Evolutionary conservation across 1,139 yeast genomes (phyloP), one percentile per base, ranked within the genome.

Genomic region (Magnusiomyces paraingens): DNA sequence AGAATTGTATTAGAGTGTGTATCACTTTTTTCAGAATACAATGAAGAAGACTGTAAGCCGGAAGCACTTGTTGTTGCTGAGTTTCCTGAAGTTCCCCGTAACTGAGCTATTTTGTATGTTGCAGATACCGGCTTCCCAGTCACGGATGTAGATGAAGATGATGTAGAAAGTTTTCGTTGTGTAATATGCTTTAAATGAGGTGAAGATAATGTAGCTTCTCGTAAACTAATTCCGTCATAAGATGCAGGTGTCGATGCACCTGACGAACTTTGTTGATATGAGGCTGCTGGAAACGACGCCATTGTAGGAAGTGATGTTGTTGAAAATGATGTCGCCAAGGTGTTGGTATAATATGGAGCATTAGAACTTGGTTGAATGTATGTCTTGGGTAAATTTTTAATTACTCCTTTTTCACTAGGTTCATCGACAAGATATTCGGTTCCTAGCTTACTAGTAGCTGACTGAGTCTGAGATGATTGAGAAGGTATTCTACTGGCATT

Each of bases 251-350:
- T 20, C 32, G 55, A 41, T 29, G 52, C 8, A 22, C 53, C 14
- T 36, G 47, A 47, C n/a, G 57, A 52, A 42, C 54, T 43, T 4
- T 47, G 46, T 12, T 51, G 47, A 26, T 26, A 26, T 15, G 55
- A 15, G 15, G 29, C 36, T 12, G 50, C 41, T 12, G 55, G 21
- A 39, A 53, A 45, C 43, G 52, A 39, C 1, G 49, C 26, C 29
- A 26, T n/a, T 6, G 44, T 14, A 54, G 21, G 14, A 15, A 40
- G 43, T 10, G 43, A 40, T 5, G 41, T 20, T 15, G 49, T 20
- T 17, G 49, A 46, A 32, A 17, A 15, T 17, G 49, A 46, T 4
- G 49, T 20, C 10, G 49, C 41, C 3, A 35, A 4, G 3, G 41
- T 15, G 22, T 29, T 22, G 12, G 41, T 15, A 15, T 12, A 8